phyloP scores from a whole-genome alignment of 441 rosid genomes.

The Kokia cookei region DNA sequence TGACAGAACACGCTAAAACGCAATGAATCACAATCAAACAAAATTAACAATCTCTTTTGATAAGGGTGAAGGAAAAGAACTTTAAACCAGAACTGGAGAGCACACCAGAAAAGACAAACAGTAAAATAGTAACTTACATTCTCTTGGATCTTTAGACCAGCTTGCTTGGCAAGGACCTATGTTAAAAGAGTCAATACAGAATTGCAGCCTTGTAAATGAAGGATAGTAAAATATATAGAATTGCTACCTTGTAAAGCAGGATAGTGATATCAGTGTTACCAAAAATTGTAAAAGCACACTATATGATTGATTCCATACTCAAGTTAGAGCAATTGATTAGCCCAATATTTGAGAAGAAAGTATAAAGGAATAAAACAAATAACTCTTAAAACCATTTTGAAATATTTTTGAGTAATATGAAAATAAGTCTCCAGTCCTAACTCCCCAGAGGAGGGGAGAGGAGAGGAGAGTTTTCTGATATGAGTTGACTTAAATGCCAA shows the following conservation, averaged over 20 bases:
- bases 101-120: background rate
- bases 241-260: background rate
- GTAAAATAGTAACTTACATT: constrained; percentile 38
- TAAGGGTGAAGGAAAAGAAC: background rate
- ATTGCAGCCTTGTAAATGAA: constrained; percentile 1
- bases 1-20: background rate
- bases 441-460: background rate
- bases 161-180: constrained; percentile 91
- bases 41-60: background rate
- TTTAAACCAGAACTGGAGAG: background rate
- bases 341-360: background rate
- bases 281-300: background rate
- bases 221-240: background rate
- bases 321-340: background rate
- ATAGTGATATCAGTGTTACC: background rate
- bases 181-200: background rate
- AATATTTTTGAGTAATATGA: background rate
- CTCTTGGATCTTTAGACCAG: constrained; percentile 79
- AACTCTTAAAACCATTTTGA: background rate
- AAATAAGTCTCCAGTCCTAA: background rate
- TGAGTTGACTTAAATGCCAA: background rate
- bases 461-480: background rate
- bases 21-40: background rate
- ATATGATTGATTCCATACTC: background rate
- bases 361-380: background rate